These are phyloP conservation scores for Pleurotus cornucopiae DNA, from an alignment of 768 basidiomycete genomes.

Conservation along the genomic window DNA sequence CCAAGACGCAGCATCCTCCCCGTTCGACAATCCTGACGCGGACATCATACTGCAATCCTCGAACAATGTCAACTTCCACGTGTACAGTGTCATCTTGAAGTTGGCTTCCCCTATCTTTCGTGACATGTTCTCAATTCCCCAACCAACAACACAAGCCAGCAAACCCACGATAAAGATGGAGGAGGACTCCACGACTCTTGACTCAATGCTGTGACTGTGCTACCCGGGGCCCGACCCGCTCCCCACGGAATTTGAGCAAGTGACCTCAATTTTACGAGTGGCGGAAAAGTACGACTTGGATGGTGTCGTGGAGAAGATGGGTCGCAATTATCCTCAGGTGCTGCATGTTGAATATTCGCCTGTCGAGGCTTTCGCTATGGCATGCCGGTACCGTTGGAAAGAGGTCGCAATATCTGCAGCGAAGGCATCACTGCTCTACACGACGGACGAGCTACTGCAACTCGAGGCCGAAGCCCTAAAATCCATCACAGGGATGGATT, in stretches of 20 bases:
- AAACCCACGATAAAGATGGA: slow-evolving; percentile 8
- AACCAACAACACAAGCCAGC: not conserved
- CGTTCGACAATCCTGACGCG: slow-evolving; percentile 1
- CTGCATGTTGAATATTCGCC: slow-evolving; percentile 27
- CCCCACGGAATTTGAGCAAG: not conserved
- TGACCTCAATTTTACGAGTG: slow-evolving; percentile 8
- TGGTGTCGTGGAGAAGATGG: slow-evolving; percentile 20
- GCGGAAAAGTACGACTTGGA: slow-evolving; percentile 28
- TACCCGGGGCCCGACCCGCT: not conserved
- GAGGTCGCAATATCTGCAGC: not conserved
- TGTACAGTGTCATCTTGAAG: not conserved
- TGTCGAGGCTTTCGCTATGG: slow-evolving; percentile 31
- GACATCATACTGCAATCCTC: slow-evolving; percentile 4
- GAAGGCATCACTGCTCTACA: not conserved
- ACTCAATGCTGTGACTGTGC: not conserved
- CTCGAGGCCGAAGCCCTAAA: not conserved
- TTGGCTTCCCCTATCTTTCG: slow-evolving; percentile 2
- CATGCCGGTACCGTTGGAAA: slow-evolving; percentile 18
- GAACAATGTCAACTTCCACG: slow-evolving; percentile 6
- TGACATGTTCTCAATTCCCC: slow-evolving; percentile 5
- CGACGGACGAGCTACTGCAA: not conserved
- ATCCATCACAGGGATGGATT: not conserved
- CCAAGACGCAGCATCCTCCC: not conserved
- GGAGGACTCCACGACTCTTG: slow-evolving; percentile 12
- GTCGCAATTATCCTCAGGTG: slow-evolving; percentile 25